These are phyloP conservation scores for Syzygium jambos DNA, from an alignment of 345 rosid species.

Conservation along the genomic window DNA sequence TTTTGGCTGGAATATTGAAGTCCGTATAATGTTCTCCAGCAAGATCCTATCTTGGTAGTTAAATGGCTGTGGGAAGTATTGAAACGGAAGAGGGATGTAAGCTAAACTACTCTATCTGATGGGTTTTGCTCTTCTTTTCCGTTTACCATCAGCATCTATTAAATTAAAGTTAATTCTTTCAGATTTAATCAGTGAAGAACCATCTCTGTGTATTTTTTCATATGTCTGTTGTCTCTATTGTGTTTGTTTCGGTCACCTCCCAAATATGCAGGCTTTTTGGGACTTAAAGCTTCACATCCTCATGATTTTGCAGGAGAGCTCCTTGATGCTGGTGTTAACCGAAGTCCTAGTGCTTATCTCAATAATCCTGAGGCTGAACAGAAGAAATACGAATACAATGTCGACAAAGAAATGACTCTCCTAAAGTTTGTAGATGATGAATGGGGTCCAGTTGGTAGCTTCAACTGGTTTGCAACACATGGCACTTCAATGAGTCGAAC, in stretches of 20 bases:
- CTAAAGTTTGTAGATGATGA: constrained; percentile 90
- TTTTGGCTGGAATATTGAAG: neutral
- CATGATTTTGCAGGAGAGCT: constrained; percentile 50
- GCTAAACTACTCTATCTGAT: neutral
- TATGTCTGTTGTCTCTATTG: neutral
- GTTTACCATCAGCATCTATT: neutral
- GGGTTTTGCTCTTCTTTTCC: neutral
- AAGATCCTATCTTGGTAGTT: neutral
- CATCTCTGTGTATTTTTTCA: neutral
- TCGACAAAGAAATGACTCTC: constrained; percentile 95
- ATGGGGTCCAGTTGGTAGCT: constrained; percentile 95
- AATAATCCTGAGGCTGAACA: constrained; percentile 79
- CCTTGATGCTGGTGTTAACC: constrained; percentile 82
- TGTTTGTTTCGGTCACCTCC: neutral
- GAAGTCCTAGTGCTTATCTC: constrained; percentile 98
- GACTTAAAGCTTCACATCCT: neutral
- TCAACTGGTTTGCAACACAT: constrained; percentile 98
- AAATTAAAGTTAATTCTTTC: neutral
- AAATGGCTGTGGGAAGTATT: neutral
- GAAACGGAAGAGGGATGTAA: neutral
- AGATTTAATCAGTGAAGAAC: neutral
- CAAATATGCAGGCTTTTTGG: neutral
- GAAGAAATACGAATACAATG: constrained; percentile 60
- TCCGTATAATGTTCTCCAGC: neutral
- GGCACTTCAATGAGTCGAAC: constrained; percentile 98